Conservation (phyloP, 2,329 filamentous ascomycete species). For the Cladophialophora chaetospira region DNA sequence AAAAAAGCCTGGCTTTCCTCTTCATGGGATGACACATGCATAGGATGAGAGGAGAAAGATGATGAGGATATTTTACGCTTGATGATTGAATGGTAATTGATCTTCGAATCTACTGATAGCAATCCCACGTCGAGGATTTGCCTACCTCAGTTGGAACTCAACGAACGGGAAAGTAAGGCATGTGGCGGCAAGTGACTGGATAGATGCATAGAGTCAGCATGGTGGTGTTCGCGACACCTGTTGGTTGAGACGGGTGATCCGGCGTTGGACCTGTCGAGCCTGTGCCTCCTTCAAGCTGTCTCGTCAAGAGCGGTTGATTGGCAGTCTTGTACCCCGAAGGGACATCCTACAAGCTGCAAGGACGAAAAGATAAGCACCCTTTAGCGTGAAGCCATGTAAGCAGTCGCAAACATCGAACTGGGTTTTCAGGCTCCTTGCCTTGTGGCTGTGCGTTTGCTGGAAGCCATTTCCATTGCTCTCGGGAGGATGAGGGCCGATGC, state of each 20-base stretch:
- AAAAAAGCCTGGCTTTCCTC: not conserved
- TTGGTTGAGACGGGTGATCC: not conserved
- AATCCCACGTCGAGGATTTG: not conserved
- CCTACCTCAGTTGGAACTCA: not conserved
- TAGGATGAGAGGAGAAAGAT: not conserved
- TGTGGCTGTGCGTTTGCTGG: not conserved
- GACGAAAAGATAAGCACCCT: too few species aligned
- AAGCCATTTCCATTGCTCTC: not conserved
- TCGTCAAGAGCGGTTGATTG: too few species aligned
- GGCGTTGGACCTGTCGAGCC: not conserved
- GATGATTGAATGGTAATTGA: constrained; percentile 22
- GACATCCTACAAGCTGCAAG: too few species aligned
- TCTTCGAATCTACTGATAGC: constrained; percentile 14
- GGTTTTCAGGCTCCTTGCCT: not conserved
- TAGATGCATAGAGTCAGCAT: not conserved
- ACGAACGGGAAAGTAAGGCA: not conserved
- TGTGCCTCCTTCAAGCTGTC: too few species aligned
- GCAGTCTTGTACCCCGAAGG: too few species aligned
- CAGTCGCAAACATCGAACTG: not conserved
- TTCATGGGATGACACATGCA: not conserved
- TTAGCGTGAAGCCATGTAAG: too few species aligned
- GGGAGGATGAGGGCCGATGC: not conserved
- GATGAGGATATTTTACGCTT: constrained; percentile 12
- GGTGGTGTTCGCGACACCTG: not conserved
- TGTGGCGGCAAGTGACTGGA: not conserved